Evolutionary conservation across 2,329 filamentous ascomycete species (phyloP).

Genomic region (Cercospora beticola): DNA sequence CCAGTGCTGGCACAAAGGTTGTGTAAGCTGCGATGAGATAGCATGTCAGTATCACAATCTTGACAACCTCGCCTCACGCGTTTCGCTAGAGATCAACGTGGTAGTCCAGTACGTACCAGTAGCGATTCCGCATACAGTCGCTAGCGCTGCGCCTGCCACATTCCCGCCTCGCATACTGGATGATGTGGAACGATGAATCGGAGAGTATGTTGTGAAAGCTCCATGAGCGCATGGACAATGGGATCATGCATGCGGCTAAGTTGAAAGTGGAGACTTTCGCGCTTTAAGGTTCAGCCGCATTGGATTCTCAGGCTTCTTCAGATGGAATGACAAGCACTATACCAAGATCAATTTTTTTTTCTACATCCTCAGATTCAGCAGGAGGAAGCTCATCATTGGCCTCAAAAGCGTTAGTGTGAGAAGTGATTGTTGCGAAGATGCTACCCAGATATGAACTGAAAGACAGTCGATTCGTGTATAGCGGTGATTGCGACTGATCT

Average conservation of each 20-base stretch:
- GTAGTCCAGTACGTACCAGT: not conserved
- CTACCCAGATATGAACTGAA: not conserved
- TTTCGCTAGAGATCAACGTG: not conserved
- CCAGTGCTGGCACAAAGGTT: slow-evolving; percentile 34
- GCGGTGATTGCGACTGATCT: not conserved
- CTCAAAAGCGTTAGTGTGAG: not conserved
- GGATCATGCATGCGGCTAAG: not conserved
- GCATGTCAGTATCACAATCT: not conserved
- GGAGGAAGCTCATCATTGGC: not conserved
- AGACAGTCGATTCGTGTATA: not conserved
- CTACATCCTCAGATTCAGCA: not conserved
- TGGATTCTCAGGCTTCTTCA: not conserved
- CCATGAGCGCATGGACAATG: not conserved
- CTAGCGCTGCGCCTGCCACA: slow-evolving; percentile 8
- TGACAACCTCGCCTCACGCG: not conserved
- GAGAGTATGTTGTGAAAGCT: not conserved
- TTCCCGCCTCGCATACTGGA: slow-evolving; percentile 16
- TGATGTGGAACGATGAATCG: not conserved
- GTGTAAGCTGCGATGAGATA: slow-evolving; percentile 27
- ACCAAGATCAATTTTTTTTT: not conserved
- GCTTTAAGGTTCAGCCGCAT: not conserved
- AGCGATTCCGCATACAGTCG: slow-evolving; percentile 10
- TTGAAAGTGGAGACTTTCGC: not conserved
- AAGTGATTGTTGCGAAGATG: not conserved
- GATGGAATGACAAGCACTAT: not conserved